Percentiles rank a stretch among this genome's conserved stretches.
phyloP scores from a whole-genome alignment of 257 asterid genomes.

The Thymus quinquecostatus region DNA sequence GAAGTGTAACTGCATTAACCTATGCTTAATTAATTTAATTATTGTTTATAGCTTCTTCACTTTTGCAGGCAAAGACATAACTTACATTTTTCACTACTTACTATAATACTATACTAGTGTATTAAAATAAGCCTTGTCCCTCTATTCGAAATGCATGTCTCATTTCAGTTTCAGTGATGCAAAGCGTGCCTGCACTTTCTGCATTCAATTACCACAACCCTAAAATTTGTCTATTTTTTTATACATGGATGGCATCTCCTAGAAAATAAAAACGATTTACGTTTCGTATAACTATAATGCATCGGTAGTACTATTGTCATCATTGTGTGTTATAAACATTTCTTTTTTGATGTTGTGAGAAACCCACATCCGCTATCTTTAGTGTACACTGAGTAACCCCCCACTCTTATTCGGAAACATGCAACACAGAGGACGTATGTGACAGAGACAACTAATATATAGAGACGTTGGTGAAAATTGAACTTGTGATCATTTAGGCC shows the following conservation, averaged over 20 bases:
- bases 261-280: no score
- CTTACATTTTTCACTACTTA: background rate
- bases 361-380: no score
- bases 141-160: slow-evolving; percentile 45
- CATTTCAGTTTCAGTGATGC: slow-evolving; percentile 37
- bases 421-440: no score
- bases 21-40: background rate
- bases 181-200: slow-evolving; percentile 56
- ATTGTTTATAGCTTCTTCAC: background rate
- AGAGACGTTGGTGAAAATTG: no score
- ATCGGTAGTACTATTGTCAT: no score
- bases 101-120: background rate
- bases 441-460: no score
- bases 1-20: background rate
- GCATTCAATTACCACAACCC: slow-evolving; percentile 37
- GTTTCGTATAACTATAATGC: no score
- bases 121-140: background rate
- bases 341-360: no score
- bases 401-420: no score
- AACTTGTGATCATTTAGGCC: no score
- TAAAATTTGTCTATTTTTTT: slow-evolving; percentile 4
- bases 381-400: no score
- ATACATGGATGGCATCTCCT: background rate
- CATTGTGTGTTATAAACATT: no score
- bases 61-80: background rate